A percentile compares a stretch with the other conserved stretches of the same genome.
Evolutionary conservation across 2,329 filamentous ascomycete genomes (phyloP).

Genomic region (Alternaria ventricosa): DNA sequence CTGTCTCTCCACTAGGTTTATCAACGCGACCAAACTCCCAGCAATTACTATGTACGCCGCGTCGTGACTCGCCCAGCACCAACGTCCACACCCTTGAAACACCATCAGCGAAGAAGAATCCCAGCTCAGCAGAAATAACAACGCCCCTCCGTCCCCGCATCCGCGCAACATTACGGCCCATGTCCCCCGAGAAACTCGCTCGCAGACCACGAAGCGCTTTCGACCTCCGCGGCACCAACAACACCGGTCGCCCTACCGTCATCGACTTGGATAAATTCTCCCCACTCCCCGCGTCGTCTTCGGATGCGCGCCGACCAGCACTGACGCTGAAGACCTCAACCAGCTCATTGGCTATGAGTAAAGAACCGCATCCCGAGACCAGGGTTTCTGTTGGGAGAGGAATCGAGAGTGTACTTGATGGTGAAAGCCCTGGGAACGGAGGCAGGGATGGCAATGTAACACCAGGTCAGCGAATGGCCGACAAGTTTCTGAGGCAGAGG

Average conservation of each 20-base stretch:
- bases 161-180: conserved; percentile 21
- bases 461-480: conserved; percentile 41
- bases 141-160: conserved; percentile 20
- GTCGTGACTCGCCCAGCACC: conserved; percentile 17
- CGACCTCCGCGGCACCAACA: conserved; percentile 31
- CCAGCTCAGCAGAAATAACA: neutral
- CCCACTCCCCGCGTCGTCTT: neutral
- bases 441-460: conserved; percentile 26
- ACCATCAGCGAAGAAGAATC: neutral
- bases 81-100: conserved; percentile 15
- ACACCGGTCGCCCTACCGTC: neutral
- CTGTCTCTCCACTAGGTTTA: neutral
- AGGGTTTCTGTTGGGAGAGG: conserved; percentile 9
- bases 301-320: neutral
- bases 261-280: neutral
- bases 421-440: neutral
- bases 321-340: conserved; percentile 12
- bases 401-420: conserved; percentile 17
- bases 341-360: conserved; percentile 23
- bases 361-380: conserved; percentile 18
- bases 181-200: conserved; percentile 28
- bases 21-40: conserved; percentile 23
- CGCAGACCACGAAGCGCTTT: conserved; percentile 42
- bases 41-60: conserved; percentile 23
- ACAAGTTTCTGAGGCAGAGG: conserved; percentile 34